These are phyloP conservation scores for Arctium minus DNA, from an alignment of 129 eudicot genomes.

Conservation along the genomic window DNA sequence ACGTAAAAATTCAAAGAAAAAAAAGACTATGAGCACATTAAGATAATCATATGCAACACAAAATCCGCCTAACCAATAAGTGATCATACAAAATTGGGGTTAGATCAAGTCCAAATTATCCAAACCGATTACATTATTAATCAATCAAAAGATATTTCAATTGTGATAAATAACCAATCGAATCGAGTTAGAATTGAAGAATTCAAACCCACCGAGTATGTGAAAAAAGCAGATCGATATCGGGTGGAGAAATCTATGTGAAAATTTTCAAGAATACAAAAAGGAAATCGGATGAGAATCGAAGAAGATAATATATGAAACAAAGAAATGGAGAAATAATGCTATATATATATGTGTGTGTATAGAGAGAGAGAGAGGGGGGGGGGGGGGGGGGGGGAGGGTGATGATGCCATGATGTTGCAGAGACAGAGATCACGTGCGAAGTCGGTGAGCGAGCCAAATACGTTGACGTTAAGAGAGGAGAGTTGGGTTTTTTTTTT, in stretches of 20 bases:
- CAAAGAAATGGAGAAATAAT: background rate
- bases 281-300: slow-evolving; percentile 7
- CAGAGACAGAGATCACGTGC: slow-evolving; percentile 29
- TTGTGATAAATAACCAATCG: background rate
- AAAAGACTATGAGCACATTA: background rate
- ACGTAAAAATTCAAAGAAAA: background rate
- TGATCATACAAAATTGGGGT: slow-evolving; percentile 15
- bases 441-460: slow-evolving; percentile 14
- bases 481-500: too few species aligned
- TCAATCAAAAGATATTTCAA: background rate
- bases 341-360: background rate
- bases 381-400: slow-evolving; percentile 15
- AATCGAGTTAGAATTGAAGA: background rate
- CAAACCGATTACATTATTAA: background rate
- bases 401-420: slow-evolving; percentile 30
- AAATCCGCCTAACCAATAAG: background rate
- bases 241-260: slow-evolving; percentile 19
- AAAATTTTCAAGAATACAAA: slow-evolving; percentile 7
- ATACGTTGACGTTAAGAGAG: background rate
- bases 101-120: background rate
- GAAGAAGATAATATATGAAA: background rate
- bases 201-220: slow-evolving; percentile 32
- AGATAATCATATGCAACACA: background rate
- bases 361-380: background rate
- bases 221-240: slow-evolving; percentile 18